Percentiles rank a stretch among this genome's conserved stretches.
These are phyloP conservation scores for Beauveria medogensis DNA, from an alignment of 2,329 filamentous ascomycete species.

Conservation along the genomic window DNA sequence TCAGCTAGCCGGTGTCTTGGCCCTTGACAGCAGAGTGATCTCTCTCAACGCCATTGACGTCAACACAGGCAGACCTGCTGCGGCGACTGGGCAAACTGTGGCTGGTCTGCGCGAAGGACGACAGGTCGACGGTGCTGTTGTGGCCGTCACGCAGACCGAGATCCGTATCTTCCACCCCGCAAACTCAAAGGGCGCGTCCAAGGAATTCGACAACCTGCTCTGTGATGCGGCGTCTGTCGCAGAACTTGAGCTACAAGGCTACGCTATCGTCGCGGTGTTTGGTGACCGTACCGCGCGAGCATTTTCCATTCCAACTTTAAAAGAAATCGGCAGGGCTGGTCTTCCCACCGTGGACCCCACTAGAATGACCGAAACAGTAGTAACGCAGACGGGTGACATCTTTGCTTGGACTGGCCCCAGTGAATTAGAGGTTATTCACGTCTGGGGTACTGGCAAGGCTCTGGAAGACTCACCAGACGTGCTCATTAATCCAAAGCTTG, in stretches of 20 bases:
- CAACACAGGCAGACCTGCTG: constrained; percentile 66
- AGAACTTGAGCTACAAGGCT: constrained; percentile 64
- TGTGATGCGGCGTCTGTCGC: constrained; percentile 77
- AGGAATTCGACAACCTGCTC: constrained; percentile 73
- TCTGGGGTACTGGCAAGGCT: constrained; percentile 68
- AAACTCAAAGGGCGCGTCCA: constrained; percentile 80
- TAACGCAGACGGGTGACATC: constrained; percentile 73
- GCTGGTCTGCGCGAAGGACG: constrained; percentile 66
- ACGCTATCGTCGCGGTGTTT: constrained; percentile 76
- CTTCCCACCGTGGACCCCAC: constrained; percentile 66
- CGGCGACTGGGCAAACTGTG: constrained; percentile 67
- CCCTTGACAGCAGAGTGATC: constrained; percentile 62
- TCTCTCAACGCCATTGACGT: constrained; percentile 72
- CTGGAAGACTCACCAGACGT: constrained; percentile 60
- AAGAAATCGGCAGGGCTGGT: constrained; percentile 65
- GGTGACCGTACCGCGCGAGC: constrained; percentile 72
- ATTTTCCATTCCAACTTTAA: constrained; percentile 79
- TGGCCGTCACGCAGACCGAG: constrained; percentile 62
- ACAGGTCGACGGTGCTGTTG: constrained; percentile 70
- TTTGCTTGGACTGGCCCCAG: constrained; percentile 84
- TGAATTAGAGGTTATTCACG: constrained; percentile 73
- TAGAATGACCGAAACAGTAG: constrained; percentile 59
- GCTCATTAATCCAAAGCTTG: constrained; percentile 68
- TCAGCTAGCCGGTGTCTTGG: constrained; percentile 59
- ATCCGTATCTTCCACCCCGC: constrained; percentile 85